Conservation (phyloP, 2,329 filamentous ascomycete species). For the Penicillium sp. region DNA sequence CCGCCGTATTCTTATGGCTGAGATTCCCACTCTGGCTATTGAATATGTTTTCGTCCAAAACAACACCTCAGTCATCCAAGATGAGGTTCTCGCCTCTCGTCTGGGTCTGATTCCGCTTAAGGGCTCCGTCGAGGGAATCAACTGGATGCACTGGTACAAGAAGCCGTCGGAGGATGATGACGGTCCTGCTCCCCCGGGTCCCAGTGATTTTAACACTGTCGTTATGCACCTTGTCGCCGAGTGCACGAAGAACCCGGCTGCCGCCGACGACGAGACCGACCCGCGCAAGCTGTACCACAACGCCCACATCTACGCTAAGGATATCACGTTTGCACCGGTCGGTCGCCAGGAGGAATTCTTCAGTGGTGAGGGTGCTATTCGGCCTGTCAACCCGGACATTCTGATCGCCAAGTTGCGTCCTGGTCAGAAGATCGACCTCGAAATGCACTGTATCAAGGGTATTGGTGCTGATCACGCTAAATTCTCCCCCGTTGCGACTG, state of each 20-base stretch:
- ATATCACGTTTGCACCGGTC: constrained; percentile 75
- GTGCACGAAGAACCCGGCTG: constrained; percentile 78
- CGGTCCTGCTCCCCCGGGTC: constrained; percentile 50
- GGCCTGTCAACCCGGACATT: constrained; percentile 86
- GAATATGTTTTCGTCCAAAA: constrained; percentile 92
- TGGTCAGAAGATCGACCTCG: constrained; percentile 80
- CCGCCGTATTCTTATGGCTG: constrained; percentile 90
- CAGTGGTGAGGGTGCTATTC: constrained; percentile 66
- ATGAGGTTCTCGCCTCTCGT: constrained; percentile 90
- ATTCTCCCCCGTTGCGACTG: constrained; percentile 94
- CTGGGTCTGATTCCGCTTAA: constrained; percentile 89
- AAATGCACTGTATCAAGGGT: constrained; percentile 94
- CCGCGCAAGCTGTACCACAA: constrained; percentile 83
- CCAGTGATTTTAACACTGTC: constrained; percentile 83
- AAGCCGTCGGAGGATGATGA: constrained; percentile 69
- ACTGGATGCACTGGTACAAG: constrained; percentile 80
- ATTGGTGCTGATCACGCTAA: constrained; percentile 94
- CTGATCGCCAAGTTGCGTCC: constrained; percentile 92
- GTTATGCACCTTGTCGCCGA: constrained; percentile 74
- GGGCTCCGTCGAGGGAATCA: constrained; percentile 75
- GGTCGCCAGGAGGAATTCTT: constrained; percentile 75
- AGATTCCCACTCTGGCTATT: constrained; percentile 92
- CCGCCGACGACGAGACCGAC: constrained; percentile 73
- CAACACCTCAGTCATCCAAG: constrained; percentile 97
- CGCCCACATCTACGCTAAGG: constrained; percentile 77